Conservation (phyloP, 176 grass and related monocot genomes). For the Juncus inflexus region DNA sequence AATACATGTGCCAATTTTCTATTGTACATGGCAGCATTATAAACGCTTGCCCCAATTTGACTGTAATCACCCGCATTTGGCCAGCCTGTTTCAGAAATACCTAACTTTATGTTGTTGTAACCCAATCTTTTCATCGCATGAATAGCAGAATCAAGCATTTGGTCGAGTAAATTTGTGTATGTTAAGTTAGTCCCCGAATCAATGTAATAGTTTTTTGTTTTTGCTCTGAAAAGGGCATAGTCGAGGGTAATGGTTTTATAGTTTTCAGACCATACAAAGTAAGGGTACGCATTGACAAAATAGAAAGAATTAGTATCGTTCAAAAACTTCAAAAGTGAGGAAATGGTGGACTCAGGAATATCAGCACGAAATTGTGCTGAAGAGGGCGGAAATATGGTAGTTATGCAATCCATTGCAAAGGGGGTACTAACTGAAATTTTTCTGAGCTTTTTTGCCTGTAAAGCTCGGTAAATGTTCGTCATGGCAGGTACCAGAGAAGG, state of each 20-base stretch:
- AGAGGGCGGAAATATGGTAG: constrained; percentile 47
- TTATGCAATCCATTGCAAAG: constrained; percentile 48
- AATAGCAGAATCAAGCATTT: constrained; percentile 54
- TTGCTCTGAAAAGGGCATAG: constrained; percentile 42
- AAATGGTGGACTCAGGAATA: constrained; percentile 34
- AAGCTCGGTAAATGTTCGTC: constrained; percentile 34
- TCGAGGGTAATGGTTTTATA: constrained; percentile 39
- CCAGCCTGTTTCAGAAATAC: no score
- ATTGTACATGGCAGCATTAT: constrained; percentile 66
- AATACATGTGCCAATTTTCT: constrained; percentile 50
- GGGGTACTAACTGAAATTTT: constrained; percentile 48
- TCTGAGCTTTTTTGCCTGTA: constrained; percentile 26
- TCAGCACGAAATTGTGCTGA: constrained; percentile 41
- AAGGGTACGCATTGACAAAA: constrained; percentile 53
- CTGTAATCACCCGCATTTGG: constrained; percentile 28
- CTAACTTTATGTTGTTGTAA: constrained; percentile 39
- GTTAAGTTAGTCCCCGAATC: constrained; percentile 32
- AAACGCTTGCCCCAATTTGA: constrained; percentile 54
- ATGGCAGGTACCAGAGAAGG: constrained; percentile 50
- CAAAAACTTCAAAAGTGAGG: constrained; percentile 48
- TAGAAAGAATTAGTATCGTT: constrained; percentile 37
- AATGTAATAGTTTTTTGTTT: constrained; percentile 25
- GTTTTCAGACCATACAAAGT: constrained; percentile 50
- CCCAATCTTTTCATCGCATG: constrained; percentile 50
- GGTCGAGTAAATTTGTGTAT: constrained; percentile 54